Conservation (phyloP, 352 stramenopile genomes). For the Globisporangium abappressorium region DNA sequence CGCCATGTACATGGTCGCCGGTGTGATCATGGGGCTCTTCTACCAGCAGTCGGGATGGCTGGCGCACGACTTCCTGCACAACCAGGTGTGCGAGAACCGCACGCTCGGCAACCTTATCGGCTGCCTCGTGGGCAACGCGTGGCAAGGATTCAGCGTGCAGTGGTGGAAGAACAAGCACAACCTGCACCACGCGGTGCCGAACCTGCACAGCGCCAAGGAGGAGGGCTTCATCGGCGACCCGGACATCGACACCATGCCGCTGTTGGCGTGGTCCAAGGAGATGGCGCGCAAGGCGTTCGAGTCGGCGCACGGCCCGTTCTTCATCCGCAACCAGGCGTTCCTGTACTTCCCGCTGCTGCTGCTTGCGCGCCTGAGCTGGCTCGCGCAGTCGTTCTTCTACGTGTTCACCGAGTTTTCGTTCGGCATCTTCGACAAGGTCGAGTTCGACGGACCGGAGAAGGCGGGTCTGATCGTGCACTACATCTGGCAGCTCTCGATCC, state of each 20-base stretch:
- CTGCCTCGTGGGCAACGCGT: constrained; percentile 95
- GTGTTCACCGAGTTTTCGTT: constrained; percentile 89
- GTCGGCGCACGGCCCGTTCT: constrained; percentile 82
- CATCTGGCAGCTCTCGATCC: constrained; percentile 88
- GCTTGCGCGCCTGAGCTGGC: constrained; percentile 95
- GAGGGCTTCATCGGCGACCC: constrained; percentile 90
- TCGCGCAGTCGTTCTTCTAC: constrained; percentile 96
- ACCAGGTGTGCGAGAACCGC: constrained; percentile 96
- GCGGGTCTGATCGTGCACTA: constrained; percentile 87
- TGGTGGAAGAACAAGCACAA: constrained; percentile 99
- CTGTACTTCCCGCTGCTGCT: constrained; percentile 98
- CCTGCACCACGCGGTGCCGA: constrained; percentile 97
- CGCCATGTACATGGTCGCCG: constrained; percentile 90
- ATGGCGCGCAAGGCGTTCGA: constrained; percentile 90
- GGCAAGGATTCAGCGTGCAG: constrained; percentile 96
- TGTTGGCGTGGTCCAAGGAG: constrained; percentile 96
- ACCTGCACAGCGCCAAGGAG: constrained; percentile 91
- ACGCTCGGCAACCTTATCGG: constrained; percentile 91
- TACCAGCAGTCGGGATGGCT: constrained; percentile 99
- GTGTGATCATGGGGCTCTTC: constrained; percentile 94
- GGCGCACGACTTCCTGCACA: constrained; percentile 96
- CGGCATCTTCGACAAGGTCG: constrained; percentile 78
- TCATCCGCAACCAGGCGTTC: constrained; percentile 92
- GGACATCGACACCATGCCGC: constrained; percentile 99
- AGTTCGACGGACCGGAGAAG: constrained; percentile 84